Evolutionary conservation across 129 eudicot genomes (phyloP), one percentile per base, ranked within the genome.

Genomic region (Tagetes patula): DNA sequence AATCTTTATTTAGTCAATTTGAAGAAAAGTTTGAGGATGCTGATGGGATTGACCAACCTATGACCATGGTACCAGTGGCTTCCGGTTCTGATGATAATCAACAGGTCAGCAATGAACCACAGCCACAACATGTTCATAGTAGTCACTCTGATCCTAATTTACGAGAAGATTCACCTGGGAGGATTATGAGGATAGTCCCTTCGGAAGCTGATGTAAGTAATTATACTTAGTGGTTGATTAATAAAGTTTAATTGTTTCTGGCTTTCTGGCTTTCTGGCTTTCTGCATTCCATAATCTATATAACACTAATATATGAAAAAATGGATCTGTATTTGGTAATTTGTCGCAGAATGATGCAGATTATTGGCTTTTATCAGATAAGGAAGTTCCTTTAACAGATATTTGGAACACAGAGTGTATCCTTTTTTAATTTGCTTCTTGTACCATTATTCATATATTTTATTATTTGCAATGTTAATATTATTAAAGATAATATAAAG

Each of bases 21-120:
- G 98, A 93, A 82, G 98, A 89, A 80, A 89, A 87, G 83, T 89
- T 92, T 82, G 98, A 92, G 73, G 96, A 89, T 78, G 71, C 81
- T 75, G 81, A 77, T 79, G 87, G 87, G 37, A 78, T 38, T 71
- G 85, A 84, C 69, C 84, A 88, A 63, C 70, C 89, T 9, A 52
- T 40, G 78, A 74, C 68, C 33, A 53, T 53, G 71, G 59, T 60
- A 54, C 96, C 91, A 34, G 42, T 81, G 45, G 86, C 86, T 60
- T 81, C 96, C 34, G 78, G 81, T 74, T 82, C 90, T 31, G 84
- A 72, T 74, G 80, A 85, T n/a, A 79, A 78, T 76, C 78, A 80
- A 54, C 82, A 84, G 55, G 73, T 45, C 69, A 63, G 80, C 60
- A 65, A 58, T n/a, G 90, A 78, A 65, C 68, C 79, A 77, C 81